phyloP scores from a whole-genome alignment of 306 rosid genomes.

The Quercus ilex region DNA sequence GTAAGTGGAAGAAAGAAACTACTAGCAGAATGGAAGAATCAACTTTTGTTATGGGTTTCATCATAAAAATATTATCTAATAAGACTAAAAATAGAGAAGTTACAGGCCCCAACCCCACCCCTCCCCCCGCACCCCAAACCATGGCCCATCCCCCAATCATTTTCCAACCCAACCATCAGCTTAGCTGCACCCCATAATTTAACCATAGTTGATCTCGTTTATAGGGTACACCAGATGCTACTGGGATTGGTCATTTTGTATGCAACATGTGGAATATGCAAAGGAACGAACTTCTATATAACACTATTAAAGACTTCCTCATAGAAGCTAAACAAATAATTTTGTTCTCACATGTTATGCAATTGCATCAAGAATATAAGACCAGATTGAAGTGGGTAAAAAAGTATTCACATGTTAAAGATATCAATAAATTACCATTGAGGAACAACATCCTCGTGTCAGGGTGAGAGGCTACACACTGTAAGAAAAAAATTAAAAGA shows the following conservation, averaged over 20 bases:
- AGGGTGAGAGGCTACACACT: constrained; percentile 90
- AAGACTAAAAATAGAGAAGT: not conserved
- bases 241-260: not conserved
- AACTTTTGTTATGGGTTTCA: not conserved
- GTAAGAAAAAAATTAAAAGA: constrained; percentile 19
- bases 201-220: not conserved
- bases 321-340: not conserved
- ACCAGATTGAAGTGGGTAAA: not conserved
- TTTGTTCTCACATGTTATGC: not conserved
- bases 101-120: not conserved
- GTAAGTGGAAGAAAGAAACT: not conserved
- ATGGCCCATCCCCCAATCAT: not conserved
- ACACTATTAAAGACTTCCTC: not conserved
- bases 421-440: constrained; percentile 55
- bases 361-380: constrained; percentile 14
- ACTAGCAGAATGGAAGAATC: not conserved
- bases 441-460: constrained; percentile 77
- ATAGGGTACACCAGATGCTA: not conserved
- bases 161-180: not conserved
- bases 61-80: not conserved
- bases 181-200: not conserved
- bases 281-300: not conserved
- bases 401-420: constrained; percentile 21
- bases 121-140: too few relatives aligned
- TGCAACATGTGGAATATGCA: not conserved